A percentile compares a stretch with the other conserved stretches of the same genome.
Evolutionary conservation across 2,329 filamentous ascomycete species (phyloP).

Genomic region (Pleoardoris graminearum): DNA sequence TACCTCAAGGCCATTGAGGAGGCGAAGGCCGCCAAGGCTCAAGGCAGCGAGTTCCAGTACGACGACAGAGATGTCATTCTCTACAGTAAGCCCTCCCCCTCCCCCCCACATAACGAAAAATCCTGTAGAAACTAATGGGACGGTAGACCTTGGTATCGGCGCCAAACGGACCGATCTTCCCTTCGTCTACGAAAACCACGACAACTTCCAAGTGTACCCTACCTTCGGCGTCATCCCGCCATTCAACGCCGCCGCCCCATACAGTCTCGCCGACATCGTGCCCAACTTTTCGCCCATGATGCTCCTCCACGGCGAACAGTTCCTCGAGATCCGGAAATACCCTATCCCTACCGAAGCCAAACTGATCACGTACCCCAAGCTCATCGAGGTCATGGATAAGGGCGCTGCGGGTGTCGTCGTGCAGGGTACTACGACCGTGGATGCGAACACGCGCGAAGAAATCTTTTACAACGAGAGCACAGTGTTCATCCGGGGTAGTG

Average conservation of each 20-base stretch:
- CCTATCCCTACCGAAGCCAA: conserved; percentile 84
- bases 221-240: conserved; percentile 97
- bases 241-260: conserved; percentile 82
- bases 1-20: conserved; percentile 75
- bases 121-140: too few relatives aligned
- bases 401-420: conserved; percentile 84
- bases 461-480: conserved; percentile 96
- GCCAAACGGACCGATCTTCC: conserved; percentile 87
- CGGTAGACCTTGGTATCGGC: conserved; percentile 75
- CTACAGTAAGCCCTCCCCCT: conserved; percentile 62
- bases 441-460: conserved; percentile 82
- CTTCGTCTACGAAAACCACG: conserved; percentile 86
- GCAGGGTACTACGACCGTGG: conserved; percentile 77
- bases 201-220: conserved; percentile 90
- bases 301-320: conserved; percentile 98
- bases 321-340: conserved; percentile 89
- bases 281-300: conserved; percentile 99
- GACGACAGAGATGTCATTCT: conserved; percentile 87
- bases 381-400: conserved; percentile 96
- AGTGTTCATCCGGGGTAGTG: conserved; percentile 88
- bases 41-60: conserved; percentile 79
- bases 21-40: conserved; percentile 70
- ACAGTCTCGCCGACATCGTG: conserved; percentile 77
- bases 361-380: conserved; percentile 73
- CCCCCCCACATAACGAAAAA: too few relatives aligned